Evolutionary conservation across 495 filamentous ascomycete species (phyloP).

Genomic region (Cladorrhinum samala): DNA sequence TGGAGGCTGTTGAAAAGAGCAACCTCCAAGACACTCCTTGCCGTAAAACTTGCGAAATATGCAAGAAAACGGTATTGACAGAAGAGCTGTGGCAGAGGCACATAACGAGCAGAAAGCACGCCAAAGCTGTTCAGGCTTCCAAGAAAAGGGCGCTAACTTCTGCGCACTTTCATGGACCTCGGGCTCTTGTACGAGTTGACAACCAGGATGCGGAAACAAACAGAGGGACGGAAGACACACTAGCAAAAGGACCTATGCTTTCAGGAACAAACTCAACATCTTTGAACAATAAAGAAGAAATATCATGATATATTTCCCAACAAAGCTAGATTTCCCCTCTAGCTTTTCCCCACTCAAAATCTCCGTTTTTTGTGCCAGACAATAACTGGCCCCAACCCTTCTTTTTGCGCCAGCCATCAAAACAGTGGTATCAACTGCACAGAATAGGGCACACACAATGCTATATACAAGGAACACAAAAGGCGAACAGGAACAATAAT

Average conservation of each 20-base stretch:
- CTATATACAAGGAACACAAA: neutral
- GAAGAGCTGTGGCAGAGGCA: constrained; percentile 74
- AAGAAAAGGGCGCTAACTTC: constrained; percentile 20
- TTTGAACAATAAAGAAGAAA: neutral
- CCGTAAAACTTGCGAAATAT: constrained; percentile 64
- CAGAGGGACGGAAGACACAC: neutral
- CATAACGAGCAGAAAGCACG: constrained; percentile 59
- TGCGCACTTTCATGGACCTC: neutral
- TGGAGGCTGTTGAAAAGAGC: constrained; percentile 46
- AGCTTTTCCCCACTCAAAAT: neutral
- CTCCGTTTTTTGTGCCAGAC: neutral
- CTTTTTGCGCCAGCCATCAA: neutral
- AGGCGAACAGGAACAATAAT: neutral
- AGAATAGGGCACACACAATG: neutral
- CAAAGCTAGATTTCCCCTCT: neutral
- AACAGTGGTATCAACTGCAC: constrained; percentile 6
- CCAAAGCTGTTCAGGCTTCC: constrained; percentile 16
- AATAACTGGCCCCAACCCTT: neutral
- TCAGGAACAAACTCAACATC: neutral
- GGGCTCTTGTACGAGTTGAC: neutral
- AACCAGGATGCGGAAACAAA: neutral
- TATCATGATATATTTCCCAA: neutral
- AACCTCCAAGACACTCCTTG: constrained; percentile 38
- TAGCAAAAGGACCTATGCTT: neutral
- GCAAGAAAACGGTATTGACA: constrained; percentile 58